Base-by-base conservation (phyloP, 148 eudicot species). In the Silene latifolia region DNA sequence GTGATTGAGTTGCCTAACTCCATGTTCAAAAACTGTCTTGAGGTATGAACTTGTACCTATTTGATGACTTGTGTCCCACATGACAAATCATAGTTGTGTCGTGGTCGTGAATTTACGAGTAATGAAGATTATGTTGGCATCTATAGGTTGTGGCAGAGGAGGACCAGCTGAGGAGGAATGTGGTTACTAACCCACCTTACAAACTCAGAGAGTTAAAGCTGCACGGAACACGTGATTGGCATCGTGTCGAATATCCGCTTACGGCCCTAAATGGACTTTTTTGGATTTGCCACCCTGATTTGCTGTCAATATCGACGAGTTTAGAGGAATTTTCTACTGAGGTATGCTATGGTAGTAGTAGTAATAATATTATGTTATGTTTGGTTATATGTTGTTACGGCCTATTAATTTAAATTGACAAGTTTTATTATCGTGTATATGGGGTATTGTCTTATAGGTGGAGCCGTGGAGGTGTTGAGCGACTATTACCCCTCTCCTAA, bases 231-330 rank as follows among this genome's bases (percentile, higher is more conserved):
- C 4, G 19, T 64, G 44, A 3, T 7, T 64, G n/a, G 7, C 17
- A 29, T 6, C 4, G 14, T 25, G 1, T 5, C 13, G n/a, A 9
- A 9, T 61, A 56, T 60, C 61, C 67, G 9, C 68, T 73, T 21
- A 20, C n/a, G 25, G 39, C 57, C 10, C n/a, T 73, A 14, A 67
- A 73, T 73, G 76, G 76, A 19, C 27, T 73, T 32, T 9, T 73
- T 3, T 39, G 56, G 68, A 19, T 29, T 62, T 73, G 67, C 44
- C 76, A 7, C 4, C 76, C 76, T 61, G 76, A 73, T 62, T 19
- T 58, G 61, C 56, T 73, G 8, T 60, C 57, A 14, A 64, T 64
- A 12, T 9, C 67, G 13, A 25, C 44, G 27, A 27, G 7, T 64
- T 64, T 25, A 1, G 2, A 27, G 0, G 15, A 27, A 3, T 27